Percentiles rank a stretch among this genome's conserved stretches.
These are phyloP conservation scores for Chlorella ohadii DNA, from an alignment of 139 green algal species.

Conservation along the genomic window DNA sequence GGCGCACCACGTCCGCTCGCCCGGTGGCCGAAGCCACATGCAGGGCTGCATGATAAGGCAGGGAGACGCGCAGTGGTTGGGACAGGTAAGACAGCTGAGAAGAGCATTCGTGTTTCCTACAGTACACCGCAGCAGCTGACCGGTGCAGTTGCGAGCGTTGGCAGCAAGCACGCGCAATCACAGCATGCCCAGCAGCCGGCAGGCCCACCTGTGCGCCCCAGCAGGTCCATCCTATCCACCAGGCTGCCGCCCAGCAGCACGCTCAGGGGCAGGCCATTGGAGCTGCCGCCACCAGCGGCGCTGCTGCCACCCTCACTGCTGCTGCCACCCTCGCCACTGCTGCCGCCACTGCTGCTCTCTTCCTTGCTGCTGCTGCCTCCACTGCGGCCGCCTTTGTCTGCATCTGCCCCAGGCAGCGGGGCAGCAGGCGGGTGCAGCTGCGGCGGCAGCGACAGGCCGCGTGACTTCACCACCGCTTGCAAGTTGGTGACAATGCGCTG, in stretches of 20 bases:
- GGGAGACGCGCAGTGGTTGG: neutral
- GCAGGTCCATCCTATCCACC: conserved; percentile 36
- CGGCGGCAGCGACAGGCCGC: conserved; percentile 16
- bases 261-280: conserved; percentile 3
- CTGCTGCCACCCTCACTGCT: neutral
- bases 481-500: conserved; percentile 37
- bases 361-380: neutral
- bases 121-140: no score
- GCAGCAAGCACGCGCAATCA: no score
- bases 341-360: neutral
- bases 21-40: conserved; percentile 48
- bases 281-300: neutral
- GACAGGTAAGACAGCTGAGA: no score
- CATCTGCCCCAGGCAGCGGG: neutral
- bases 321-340: neutral
- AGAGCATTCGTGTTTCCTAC: no score
- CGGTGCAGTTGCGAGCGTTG: no score
- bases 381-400: neutral
- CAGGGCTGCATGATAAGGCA: conserved; percentile 10
- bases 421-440: neutral
- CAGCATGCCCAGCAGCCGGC: no score
- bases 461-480: neutral
- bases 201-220: conserved; percentile 17
- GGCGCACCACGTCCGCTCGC: conserved; percentile 44
- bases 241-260: conserved; percentile 35